Base-by-base conservation (phyloP, 495 filamentous ascomycete species). In the Penicillium soppii region DNA sequence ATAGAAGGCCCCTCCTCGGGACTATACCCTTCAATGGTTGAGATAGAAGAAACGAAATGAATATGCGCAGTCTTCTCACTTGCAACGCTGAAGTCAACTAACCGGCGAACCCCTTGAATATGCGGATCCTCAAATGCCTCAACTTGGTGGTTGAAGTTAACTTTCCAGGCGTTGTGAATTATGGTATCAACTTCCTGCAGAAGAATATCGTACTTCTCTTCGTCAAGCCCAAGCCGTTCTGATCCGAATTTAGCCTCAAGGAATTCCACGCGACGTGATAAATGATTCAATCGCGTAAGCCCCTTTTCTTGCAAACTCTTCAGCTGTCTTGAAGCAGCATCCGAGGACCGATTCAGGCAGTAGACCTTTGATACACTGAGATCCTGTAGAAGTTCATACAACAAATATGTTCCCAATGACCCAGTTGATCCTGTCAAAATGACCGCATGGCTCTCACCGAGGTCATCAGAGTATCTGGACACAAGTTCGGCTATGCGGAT, bases 131-230 rank as follows among this genome's bases (percentile, higher is more conserved):
- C 73, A 23, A 84, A 84, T 0, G 77, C 74, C 23, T 70, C 68
- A 22, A 82, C 62, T 0, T 72, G 56, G 21, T 72, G 69, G 56
- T 84, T 82, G 69, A 84, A 85, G 59, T 85, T 77, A 13, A 85
- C 80, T 2, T 74, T 76, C 82, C 82, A 86, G 22, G 78, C 77
- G 59, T 82, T 82, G 58, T 84, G 80, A 46, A 83, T 80, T 21
- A 84, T 61, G 2, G 72, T 42, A 75, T 79, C 22, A 61, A 73
- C 48, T 9, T 40, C 37, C 16, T 36, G 21, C 12, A 48, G 9
- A 13, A 57, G 20, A 32, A 43, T 25, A 1, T 47, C 43, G 17
- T 57, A 61, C 15, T 57, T 57, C 1, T 12, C 20, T 7, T 43
- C 42, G 65, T 20, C 49, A 0, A 61, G 38, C 0, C 54, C 54